Conservation (phyloP, 2,329 filamentous ascomycete species). For the Curvularia eragrostidis region DNA sequence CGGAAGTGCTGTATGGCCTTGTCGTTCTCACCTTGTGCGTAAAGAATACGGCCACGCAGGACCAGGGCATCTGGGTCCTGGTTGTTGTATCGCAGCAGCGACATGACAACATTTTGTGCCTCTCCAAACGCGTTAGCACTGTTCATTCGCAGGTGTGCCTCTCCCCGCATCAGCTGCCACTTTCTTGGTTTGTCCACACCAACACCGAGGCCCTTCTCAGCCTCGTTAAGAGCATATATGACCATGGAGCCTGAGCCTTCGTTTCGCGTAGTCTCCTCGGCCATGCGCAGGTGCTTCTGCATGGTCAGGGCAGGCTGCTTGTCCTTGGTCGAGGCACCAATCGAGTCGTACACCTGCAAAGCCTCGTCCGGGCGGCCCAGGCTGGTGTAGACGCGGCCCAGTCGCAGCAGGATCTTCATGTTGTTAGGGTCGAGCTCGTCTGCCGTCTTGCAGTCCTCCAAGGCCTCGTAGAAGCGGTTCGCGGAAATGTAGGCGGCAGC, state of each 20-base stretch:
- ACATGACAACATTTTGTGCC: slow-evolving; percentile 91
- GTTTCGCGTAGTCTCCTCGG: slow-evolving; percentile 75
- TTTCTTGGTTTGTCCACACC: slow-evolving; percentile 84
- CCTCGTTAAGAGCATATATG: slow-evolving; percentile 87
- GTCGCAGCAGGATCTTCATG: slow-evolving; percentile 83
- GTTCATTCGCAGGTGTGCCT: slow-evolving; percentile 92
- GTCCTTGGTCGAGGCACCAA: slow-evolving; percentile 85
- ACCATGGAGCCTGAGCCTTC: slow-evolving; percentile 89
- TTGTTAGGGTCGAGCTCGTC: slow-evolving; percentile 85
- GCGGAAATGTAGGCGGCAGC: slow-evolving; percentile 93
- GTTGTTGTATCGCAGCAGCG: slow-evolving; percentile 81
- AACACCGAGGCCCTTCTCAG: slow-evolving; percentile 77
- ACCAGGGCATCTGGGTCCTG: slow-evolving; percentile 94
- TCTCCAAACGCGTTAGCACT: slow-evolving; percentile 87
- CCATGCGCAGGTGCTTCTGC: slow-evolving; percentile 80
- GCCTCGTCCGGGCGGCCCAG: slow-evolving; percentile 88
- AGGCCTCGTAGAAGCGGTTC: slow-evolving; percentile 75
- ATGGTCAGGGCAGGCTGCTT: slow-evolving; percentile 82
- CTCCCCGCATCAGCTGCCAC: slow-evolving; percentile 91
- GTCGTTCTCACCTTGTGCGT: slow-evolving; percentile 91
- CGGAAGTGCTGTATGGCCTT: slow-evolving; percentile 93
- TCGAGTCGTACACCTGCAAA: slow-evolving; percentile 78
- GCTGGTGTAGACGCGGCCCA: slow-evolving; percentile 88
- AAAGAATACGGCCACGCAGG: slow-evolving; percentile 84
- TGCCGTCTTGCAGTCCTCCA: slow-evolving; percentile 85